These are phyloP conservation scores for Paecilomyces niveus DNA, from an alignment of 2,329 filamentous ascomycete species.

Conservation along the genomic window DNA sequence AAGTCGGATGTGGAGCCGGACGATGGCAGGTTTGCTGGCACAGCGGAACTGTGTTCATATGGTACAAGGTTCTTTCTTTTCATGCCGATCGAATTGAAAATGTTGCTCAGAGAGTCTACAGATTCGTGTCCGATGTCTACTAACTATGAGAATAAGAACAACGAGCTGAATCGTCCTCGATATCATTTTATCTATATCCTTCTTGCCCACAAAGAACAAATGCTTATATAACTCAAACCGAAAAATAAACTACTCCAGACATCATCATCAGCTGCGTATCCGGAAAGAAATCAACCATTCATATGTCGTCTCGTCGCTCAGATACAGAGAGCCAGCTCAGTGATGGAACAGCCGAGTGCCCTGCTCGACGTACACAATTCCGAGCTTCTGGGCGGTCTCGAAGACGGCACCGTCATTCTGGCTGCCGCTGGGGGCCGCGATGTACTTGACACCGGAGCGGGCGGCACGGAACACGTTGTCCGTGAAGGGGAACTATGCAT, in stretches of 20 bases:
- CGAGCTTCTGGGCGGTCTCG: slow-evolving; percentile 82
- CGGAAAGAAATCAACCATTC: neutral
- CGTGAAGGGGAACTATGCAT: slow-evolving; percentile 79
- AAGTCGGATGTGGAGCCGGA: neutral
- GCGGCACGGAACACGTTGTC: slow-evolving; percentile 94
- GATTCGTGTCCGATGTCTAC: neutral
- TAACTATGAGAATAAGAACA: neutral
- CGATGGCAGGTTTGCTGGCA: neutral
- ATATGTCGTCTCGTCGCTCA: neutral
- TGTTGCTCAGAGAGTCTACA: neutral
- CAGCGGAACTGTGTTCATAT: neutral
- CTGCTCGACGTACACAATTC: slow-evolving; percentile 94
- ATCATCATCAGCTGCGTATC: neutral
- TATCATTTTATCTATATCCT: neutral
- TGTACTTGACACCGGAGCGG: slow-evolving; percentile 88
- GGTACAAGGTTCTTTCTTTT: too few species aligned
- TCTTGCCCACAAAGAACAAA: neutral
- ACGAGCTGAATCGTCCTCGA: neutral
- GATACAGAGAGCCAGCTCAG: slow-evolving; percentile 39
- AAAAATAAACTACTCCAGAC: neutral
- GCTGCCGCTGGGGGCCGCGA: slow-evolving; percentile 82
- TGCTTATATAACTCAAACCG: neutral
- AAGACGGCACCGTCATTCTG: slow-evolving; percentile 47
- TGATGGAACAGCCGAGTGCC: slow-evolving; percentile 92
- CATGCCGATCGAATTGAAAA: too few species aligned